Conservation (phyloP, 495 filamentous ascomycete genomes). For the Podospora fimiseda region DNA sequence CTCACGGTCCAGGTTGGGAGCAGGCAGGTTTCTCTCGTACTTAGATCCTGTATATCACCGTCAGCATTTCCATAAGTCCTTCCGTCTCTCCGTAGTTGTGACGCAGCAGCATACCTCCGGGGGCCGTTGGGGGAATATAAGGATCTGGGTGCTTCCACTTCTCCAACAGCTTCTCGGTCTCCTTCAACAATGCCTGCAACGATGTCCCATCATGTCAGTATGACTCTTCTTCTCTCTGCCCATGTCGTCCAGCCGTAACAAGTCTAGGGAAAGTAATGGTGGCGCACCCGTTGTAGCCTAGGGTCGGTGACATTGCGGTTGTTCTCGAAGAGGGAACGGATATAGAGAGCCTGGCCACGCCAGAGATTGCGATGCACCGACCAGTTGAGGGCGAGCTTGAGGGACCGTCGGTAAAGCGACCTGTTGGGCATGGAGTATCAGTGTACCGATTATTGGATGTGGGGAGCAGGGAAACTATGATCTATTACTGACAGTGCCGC, state of each 20-base stretch:
- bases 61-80: conserved; percentile 19
- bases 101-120: conserved; percentile 77
- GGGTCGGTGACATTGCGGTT: conserved; percentile 83
- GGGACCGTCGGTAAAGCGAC: conserved; percentile 83
- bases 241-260: neutral
- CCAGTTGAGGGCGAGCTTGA: conserved; percentile 95
- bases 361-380: conserved; percentile 82
- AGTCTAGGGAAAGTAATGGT: neutral
- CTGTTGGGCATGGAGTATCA: conserved; percentile 42
- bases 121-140: conserved; percentile 79
- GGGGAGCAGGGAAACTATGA: neutral
- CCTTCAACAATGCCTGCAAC: conserved; percentile 64
- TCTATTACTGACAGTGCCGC: conserved; percentile 39
- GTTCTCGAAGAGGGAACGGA: conserved; percentile 89
- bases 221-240: neutral
- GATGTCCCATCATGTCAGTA: conserved; percentile 1
- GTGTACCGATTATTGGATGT: neutral
- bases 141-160: conserved; percentile 98
- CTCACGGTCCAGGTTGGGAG: conserved; percentile 74
- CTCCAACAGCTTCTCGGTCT: conserved; percentile 81
- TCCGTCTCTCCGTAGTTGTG: no score
- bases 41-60: conserved; percentile 64
- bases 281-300: conserved; percentile 73
- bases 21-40: conserved; percentile 88
- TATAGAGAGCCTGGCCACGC: conserved; percentile 92